Evolutionary conservation across 495 filamentous ascomycete species (phyloP).

Genomic region (Penicillium macrosclerotiorum): DNA sequence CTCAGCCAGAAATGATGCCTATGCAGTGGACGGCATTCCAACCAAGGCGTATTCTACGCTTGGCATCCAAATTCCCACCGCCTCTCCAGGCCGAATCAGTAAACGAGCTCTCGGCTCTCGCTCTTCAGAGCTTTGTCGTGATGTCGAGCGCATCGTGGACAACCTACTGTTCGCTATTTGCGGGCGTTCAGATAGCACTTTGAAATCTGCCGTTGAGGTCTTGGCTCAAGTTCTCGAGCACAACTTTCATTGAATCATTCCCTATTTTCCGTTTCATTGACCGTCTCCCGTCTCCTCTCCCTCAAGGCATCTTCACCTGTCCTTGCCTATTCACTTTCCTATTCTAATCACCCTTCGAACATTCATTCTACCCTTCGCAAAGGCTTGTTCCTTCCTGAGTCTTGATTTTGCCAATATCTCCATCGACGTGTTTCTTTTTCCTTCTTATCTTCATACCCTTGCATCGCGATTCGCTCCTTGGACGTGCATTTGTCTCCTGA

Average conservation of each 20-base stretch:
- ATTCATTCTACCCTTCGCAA: background rate
- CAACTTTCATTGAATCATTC: constrained; percentile 21
- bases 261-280: constrained; percentile 1
- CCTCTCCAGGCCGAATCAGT: constrained; percentile 28
- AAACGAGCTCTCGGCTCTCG: constrained; percentile 33
- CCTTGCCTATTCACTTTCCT: constrained; percentile 5
- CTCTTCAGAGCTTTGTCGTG: constrained; percentile 30
- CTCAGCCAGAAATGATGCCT: constrained; percentile 20
- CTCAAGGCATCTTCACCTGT: constrained; percentile 3
- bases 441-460: constrained; percentile 25
- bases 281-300: constrained; percentile 3
- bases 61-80: constrained; percentile 32
- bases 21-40: constrained; percentile 32
- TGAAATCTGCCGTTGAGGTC: constrained; percentile 43
- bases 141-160: constrained; percentile 43
- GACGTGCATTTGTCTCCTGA: background rate
- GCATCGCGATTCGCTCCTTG: constrained; percentile 22
- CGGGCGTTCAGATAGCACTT: constrained; percentile 33
- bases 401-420: background rate
- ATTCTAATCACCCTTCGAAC: background rate
- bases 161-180: constrained; percentile 41
- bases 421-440: background rate
- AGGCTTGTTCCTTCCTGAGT: background rate
- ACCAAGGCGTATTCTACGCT: constrained; percentile 37
- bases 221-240: constrained; percentile 43